phyloP scores from a whole-genome alignment of 1,284 basidiomycete genomes.

The Nidula niveotomentosa region DNA sequence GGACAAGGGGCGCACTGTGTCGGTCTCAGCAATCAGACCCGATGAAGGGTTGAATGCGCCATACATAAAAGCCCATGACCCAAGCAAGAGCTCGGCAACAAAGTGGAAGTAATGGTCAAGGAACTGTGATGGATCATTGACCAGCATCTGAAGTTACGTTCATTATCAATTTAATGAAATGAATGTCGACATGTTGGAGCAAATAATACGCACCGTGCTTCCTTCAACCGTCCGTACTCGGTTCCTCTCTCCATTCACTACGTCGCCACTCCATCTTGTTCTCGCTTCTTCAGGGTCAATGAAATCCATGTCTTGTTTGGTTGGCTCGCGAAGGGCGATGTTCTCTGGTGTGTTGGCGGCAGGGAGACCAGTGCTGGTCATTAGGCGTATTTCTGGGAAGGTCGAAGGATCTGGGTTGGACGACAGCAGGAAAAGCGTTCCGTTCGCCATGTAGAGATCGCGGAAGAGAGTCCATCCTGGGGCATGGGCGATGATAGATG shows the following conservation, averaged over 20 bases:
- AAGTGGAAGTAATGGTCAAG: constrained; percentile 84
- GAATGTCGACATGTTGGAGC: background rate
- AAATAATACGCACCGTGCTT: constrained; percentile 52
- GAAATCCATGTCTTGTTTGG: constrained; percentile 56
- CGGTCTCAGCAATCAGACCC: constrained; percentile 6
- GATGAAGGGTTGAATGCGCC: constrained; percentile 38
- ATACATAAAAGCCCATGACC: constrained; percentile 71
- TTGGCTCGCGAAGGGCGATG: constrained; percentile 65
- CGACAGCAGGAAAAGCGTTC: constrained; percentile 68
- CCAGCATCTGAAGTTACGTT: constrained; percentile 39
- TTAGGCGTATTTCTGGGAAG: constrained; percentile 64
- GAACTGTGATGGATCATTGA: constrained; percentile 72
- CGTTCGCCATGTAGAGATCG: constrained; percentile 79
- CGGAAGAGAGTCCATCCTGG: constrained; percentile 83
- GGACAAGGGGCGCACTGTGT: background rate
- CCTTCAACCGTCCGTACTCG: constrained; percentile 68
- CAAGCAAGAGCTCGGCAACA: constrained; percentile 75
- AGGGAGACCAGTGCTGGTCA: constrained; percentile 68
- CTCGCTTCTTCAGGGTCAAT: constrained; percentile 62
- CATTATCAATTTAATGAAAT: background rate
- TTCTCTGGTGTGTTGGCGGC: constrained; percentile 65
- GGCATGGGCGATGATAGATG: constrained; percentile 57
- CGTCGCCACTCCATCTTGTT: constrained; percentile 52
- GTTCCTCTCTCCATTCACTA: constrained; percentile 34
- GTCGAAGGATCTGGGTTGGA: constrained; percentile 21